Base-by-base conservation (phyloP, 768 basidiomycete genomes). In the Cystobasidium tubakii region DNA sequence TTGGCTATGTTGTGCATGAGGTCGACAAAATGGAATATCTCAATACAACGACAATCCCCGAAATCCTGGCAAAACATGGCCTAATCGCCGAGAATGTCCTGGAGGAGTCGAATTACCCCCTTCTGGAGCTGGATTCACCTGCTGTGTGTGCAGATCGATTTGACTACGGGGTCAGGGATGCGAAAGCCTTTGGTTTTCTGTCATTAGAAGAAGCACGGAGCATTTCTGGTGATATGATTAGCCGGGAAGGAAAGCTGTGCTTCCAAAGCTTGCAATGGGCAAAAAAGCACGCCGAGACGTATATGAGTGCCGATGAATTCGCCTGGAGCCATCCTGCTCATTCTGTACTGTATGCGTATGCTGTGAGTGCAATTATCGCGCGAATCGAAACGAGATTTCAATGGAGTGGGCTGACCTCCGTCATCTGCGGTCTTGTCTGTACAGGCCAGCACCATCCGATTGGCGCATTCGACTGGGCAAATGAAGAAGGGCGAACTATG, bases 1-100 rank as follows among this genome's bases (percentile, higher is more conserved):
- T 76, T 25, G 75, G 70, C 27, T 75, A 72, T 33, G 75, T 76
- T 21, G 70, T 76, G 23, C 76, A 76, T 29, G 76, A 76, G 53
- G 69, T 66, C 1, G 76, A 76, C 64, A 76, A 76, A 57, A 21
- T 31, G 15, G 42, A 67, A 23, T 76, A 43, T 62, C 75, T 76
- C 72, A 31, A 65, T 29, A 75, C 39, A 55, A 74, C 72, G 1
- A 13, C 62, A 21, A 44, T 75, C n/a, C 74, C 74, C n/a, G 63
- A 42, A 25, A 73, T 76, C 39, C 53, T 76, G 10, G 1, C 10
- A 4, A 29, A 42, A 1, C 71, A 75, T 23, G 63, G 63, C 23
- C 27, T 55, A 23, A 36, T 36, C 31, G 25, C 70, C 1, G 25
- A 65, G 19, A 12, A 63, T 12, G 63, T 75, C 9, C 57, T 73